Conservation (phyloP, 208 protist genomes). For the Trypanosoma vivax region DNA sequence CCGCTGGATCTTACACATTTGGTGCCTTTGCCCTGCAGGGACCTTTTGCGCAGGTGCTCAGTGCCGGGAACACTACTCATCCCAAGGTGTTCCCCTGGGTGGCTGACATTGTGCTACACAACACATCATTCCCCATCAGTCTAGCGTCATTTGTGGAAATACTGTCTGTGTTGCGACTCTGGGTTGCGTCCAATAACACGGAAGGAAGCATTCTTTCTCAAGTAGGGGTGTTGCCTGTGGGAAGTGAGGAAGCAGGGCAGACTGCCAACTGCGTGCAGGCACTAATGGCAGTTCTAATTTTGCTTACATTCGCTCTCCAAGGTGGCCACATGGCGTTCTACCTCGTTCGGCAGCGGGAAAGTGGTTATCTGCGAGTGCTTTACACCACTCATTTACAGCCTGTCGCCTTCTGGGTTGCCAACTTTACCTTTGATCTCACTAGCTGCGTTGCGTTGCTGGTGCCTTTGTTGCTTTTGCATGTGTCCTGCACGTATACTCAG, state of each 20-base stretch:
- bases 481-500: background rate
- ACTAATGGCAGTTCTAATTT: slow-evolving; percentile 12
- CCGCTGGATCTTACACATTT: background rate
- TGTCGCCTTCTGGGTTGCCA: slow-evolving; percentile 16
- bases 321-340: slow-evolving; percentile 7
- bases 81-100: slow-evolving; percentile 12
- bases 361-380: slow-evolving; percentile 14
- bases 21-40: slow-evolving; percentile 16
- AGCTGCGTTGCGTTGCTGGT: slow-evolving; percentile 11
- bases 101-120: slow-evolving; percentile 16
- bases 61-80: background rate
- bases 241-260: background rate
- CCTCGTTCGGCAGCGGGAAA: slow-evolving; percentile 16
- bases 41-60: background rate
- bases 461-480: slow-evolving; percentile 3
- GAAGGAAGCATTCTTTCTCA: slow-evolving; percentile 6
- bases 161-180: slow-evolving; percentile 9
- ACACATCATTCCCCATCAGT: slow-evolving; percentile 17
- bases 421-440: slow-evolving; percentile 20
- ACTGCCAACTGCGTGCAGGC: background rate
- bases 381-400: slow-evolving; percentile 6
- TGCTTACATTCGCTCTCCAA: slow-evolving; percentile 26
- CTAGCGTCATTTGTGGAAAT: slow-evolving; percentile 10
- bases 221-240: slow-evolving; percentile 1
- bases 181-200: slow-evolving; percentile 8